Evolutionary conservation across 108 stramenopile species (phyloP).

Genomic region (Poteriospumella lacustris): DNA sequence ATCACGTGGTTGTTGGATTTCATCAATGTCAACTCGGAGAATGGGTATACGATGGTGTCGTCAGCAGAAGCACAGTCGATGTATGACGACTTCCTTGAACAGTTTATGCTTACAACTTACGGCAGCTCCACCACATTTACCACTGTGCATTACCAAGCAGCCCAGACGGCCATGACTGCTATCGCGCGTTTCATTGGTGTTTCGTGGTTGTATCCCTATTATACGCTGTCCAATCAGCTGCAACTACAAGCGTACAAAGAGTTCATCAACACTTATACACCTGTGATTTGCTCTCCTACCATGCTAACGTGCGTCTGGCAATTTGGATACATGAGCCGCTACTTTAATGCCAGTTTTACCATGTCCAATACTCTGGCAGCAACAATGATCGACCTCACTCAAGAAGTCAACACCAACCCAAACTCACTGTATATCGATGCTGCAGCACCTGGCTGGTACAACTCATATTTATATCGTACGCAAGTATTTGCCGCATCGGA

Average conservation of each 20-base stretch:
- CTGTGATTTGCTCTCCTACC: neutral
- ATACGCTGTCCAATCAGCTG: neutral
- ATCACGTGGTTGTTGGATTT: neutral
- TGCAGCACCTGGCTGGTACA: neutral
- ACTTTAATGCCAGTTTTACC: neutral
- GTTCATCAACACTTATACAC: conserved; percentile 11
- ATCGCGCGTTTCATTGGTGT: neutral
- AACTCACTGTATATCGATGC: conserved; percentile 2
- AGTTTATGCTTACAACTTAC: no score
- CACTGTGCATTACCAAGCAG: neutral
- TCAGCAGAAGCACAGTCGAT: neutral
- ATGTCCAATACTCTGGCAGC: neutral
- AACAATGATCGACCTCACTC: neutral
- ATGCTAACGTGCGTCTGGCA: neutral
- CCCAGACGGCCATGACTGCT: neutral
- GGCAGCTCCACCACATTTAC: neutral
- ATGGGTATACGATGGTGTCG: neutral
- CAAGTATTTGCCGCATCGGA: neutral
- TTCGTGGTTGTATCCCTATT: neutral
- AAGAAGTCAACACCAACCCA: conserved; percentile 5
- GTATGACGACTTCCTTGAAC: no score
- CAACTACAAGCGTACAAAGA: neutral
- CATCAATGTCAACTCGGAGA: neutral
- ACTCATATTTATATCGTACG: neutral
- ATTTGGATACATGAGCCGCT: conserved; percentile 4